These are phyloP conservation scores for Pseudocercospora eumusae DNA, from an alignment of 2,329 filamentous ascomycete genomes.

Conservation along the genomic window DNA sequence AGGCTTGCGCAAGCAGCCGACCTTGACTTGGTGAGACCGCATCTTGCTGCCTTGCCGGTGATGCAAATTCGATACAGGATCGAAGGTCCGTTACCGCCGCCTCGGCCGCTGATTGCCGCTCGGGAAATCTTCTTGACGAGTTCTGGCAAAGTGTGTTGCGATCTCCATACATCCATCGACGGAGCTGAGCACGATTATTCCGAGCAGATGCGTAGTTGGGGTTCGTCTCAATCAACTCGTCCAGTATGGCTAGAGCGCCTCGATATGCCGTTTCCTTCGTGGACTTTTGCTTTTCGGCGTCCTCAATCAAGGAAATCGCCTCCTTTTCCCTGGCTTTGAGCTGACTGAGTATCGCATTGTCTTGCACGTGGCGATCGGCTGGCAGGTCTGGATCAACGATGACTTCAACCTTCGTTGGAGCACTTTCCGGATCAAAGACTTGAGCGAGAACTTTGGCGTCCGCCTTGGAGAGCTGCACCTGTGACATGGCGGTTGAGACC, in stretches of 20 bases:
- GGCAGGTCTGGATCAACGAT: constrained; percentile 32
- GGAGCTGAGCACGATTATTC: constrained; percentile 71
- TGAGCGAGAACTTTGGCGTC: constrained; percentile 53
- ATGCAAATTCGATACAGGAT: constrained; percentile 59
- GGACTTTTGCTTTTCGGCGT: constrained; percentile 22
- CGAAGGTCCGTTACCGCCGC: constrained; percentile 41
- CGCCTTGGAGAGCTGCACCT: constrained; percentile 27
- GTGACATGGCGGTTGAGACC: constrained; percentile 16
- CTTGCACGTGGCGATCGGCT: constrained; percentile 29
- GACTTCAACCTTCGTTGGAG: constrained; percentile 30
- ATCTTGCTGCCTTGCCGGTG: constrained; percentile 53
- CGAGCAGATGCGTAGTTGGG: constrained; percentile 71
- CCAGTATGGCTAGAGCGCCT: constrained; percentile 47
- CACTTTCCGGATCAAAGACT: constrained; percentile 38
- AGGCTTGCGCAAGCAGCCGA: constrained; percentile 67
- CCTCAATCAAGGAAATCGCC: constrained; percentile 34
- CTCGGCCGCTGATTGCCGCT: constrained; percentile 15
- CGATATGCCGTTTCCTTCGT: constrained; percentile 29
- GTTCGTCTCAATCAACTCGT: constrained; percentile 57
- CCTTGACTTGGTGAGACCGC: constrained; percentile 65
- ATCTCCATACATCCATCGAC: constrained; percentile 55
- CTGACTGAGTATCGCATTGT: constrained; percentile 21
- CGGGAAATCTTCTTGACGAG: constrained; percentile 3
- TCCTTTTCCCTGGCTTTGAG: constrained; percentile 31
- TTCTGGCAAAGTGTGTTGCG: constrained; percentile 35